Evolutionary conservation across 805 yeast genomes (phyloP), one percentile per base, ranked within the genome.

Genomic region (Jamesozyma spencerorum): DNA sequence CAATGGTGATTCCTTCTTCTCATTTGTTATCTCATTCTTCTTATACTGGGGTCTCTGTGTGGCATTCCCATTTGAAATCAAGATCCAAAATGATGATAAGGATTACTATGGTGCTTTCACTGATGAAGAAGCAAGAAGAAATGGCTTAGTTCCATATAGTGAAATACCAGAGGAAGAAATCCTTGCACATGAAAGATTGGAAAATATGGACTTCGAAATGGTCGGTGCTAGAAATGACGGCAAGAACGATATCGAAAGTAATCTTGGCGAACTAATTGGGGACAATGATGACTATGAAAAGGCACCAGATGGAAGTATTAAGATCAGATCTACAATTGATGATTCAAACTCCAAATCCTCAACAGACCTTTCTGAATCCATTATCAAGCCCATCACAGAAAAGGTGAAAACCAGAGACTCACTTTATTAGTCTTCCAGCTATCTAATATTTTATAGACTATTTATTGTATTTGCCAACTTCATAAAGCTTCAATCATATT

Each of bases 1-100:
- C 52, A 55, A 65, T 38, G 73, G 70, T 34, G 69, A 68, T 41
- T 60, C 66, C 20, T 56, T 70, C 42, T 69, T 66, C 44, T 65
- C 68, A 2, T 69, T 69, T 41, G 43, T 53, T 17, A 58, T 64
- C 27, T 57, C 74, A 13, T 64, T 68, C 42, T 50, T 55, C 43
- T 42, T 63, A 5, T 66, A 68, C 43, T 65, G 57, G 58, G 43
- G 50, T 6, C 37, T 64, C 18, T 60, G 64, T 40, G 31, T 48
- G 24, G 37, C 62, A n/a, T 66, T 54, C 49, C 75, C 75, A 19
- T 41, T 60, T 28, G 44, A 51, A 15, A 62, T 62, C 26, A 47
- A 55, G 1, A 61, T 63, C 15, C 53, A 46, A 30, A 49, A 51
- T 12, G 77, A 72, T 48, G 56, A 54, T 2, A 55, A 47, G 33